These are phyloP conservation scores for Letharia lupina DNA, from an alignment of 495 filamentous ascomycete genomes.

Conservation along the genomic window DNA sequence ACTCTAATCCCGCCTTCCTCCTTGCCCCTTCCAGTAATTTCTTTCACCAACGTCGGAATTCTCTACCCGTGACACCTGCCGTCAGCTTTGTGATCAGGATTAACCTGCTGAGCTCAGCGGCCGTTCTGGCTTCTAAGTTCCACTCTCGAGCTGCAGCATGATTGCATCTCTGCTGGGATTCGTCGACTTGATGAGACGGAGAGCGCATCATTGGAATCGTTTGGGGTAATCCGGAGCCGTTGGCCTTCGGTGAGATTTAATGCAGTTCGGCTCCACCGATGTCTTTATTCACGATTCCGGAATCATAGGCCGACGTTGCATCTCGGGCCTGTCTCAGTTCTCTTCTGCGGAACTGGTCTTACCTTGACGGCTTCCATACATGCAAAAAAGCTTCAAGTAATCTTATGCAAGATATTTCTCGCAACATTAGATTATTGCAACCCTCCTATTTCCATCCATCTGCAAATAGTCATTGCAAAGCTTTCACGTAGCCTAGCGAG, in stretches of 20 bases:
- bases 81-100: background rate
- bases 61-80: background rate
- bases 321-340: background rate
- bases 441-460: background rate
- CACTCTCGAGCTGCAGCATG: background rate
- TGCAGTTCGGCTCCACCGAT: background rate
- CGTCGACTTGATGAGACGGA: background rate
- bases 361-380: background rate
- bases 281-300: background rate
- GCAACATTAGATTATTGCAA: background rate
- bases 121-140: background rate
- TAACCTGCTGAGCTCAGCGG: background rate
- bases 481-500: background rate
- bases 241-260: background rate
- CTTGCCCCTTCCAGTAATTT: background rate
- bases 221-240: slow-evolving; percentile 1
- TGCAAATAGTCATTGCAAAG: background rate
- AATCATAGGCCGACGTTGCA: background rate
- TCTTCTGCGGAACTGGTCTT: background rate
- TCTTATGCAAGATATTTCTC: background rate
- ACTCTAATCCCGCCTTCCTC: background rate
- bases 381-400: background rate
- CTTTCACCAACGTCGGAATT: background rate
- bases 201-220: background rate
- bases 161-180: background rate